Evolutionary conservation across 1,284 basidiomycete genomes (phyloP).

Genomic region (Ustilago esculenta): DNA sequence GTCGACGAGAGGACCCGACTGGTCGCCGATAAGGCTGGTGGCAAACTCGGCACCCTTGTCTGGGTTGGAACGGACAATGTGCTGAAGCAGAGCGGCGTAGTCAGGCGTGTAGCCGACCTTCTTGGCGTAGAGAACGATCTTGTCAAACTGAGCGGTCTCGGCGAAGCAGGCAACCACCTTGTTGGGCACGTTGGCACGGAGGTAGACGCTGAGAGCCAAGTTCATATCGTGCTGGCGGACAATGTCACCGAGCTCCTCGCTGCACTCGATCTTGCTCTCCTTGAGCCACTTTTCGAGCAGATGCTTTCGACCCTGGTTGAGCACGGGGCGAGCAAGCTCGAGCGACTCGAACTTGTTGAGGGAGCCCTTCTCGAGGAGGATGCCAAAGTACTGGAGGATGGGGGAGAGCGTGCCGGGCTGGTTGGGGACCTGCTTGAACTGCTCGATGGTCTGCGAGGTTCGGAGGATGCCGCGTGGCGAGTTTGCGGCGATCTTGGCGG

Average conservation of each 20-base stretch:
- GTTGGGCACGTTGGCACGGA: conserved; percentile 97
- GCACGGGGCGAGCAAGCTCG: conserved; percentile 93
- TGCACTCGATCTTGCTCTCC: conserved; percentile 99
- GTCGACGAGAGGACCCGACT: conserved; percentile 90
- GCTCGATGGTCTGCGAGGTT: conserved; percentile 94
- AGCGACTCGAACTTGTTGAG: conserved; percentile 96
- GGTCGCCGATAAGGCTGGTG: conserved; percentile 91
- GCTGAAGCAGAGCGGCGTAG: conserved; percentile 93
- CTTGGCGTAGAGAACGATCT: conserved; percentile 97
- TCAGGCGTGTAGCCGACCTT: conserved; percentile 96
- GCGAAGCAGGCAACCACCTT: conserved; percentile 98
- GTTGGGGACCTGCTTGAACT: conserved; percentile 94
- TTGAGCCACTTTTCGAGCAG: conserved; percentile 99
- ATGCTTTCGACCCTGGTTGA: conserved; percentile 96
- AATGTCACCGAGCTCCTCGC: conserved; percentile 97
- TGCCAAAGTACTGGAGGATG: conserved; percentile 98
- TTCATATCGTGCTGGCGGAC: conserved; percentile 97
- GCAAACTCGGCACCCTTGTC: conserved; percentile 99
- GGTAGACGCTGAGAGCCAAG: conserved; percentile 96
- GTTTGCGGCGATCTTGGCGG: conserved; percentile 98
- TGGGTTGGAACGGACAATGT: conserved; percentile 94
- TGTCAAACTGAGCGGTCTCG: conserved; percentile 97
- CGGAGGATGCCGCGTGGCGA: conserved; percentile 96
- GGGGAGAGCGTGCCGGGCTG: conserved; percentile 91
- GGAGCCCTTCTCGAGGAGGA: conserved; percentile 95